A percentile compares a stretch with the other conserved stretches of the same genome.
Evolutionary conservation across 768 basidiomycete genomes (phyloP).

Genomic region (Collybia sordida): DNA sequence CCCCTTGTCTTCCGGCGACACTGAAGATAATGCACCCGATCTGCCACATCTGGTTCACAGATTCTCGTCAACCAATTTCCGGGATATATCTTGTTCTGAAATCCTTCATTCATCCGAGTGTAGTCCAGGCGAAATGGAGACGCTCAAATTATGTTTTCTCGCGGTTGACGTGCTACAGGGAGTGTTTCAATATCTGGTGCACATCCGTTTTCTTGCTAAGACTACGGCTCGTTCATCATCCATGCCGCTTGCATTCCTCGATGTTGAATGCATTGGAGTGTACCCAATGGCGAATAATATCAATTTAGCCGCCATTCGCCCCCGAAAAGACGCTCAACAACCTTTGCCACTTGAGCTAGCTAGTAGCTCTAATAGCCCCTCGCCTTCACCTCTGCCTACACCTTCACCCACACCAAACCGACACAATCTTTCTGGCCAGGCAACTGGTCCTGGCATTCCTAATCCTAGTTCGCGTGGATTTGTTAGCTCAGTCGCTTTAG

Average conservation of each 20-base stretch:
- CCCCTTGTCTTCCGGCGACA: slow-evolving; percentile 18
- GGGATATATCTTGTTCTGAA: slow-evolving; percentile 42
- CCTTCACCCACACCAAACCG: slow-evolving; percentile 6
- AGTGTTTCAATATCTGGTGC: slow-evolving; percentile 47
- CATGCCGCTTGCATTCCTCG: slow-evolving; percentile 23
- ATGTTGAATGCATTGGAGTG: slow-evolving; percentile 41
- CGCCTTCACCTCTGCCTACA: slow-evolving; percentile 13
- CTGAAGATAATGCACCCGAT: neutral
- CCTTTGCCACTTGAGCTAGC: too few species aligned
- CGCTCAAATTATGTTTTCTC: slow-evolving; percentile 36
- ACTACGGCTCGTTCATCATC: slow-evolving; percentile 8
- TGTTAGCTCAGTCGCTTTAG: slow-evolving; percentile 47
- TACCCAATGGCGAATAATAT: slow-evolving; percentile 36
- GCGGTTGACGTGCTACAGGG: slow-evolving; percentile 47
- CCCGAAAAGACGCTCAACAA: neutral
- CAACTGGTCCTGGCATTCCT: neutral
- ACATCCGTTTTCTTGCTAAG: slow-evolving; percentile 19
- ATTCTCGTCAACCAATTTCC: slow-evolving; percentile 34
- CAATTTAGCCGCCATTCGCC: slow-evolving; percentile 8
- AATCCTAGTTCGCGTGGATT: slow-evolving; percentile 39
- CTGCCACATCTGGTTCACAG: slow-evolving; percentile 15
- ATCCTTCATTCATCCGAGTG: slow-evolving; percentile 5
- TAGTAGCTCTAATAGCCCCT: neutral
- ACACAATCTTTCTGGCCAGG: neutral
- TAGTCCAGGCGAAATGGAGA: slow-evolving; percentile 11